Percentiles rank a stretch among this genome's conserved stretches.
phyloP scores from a whole-genome alignment of 306 rosid species.

The Trifolium repens region DNA sequence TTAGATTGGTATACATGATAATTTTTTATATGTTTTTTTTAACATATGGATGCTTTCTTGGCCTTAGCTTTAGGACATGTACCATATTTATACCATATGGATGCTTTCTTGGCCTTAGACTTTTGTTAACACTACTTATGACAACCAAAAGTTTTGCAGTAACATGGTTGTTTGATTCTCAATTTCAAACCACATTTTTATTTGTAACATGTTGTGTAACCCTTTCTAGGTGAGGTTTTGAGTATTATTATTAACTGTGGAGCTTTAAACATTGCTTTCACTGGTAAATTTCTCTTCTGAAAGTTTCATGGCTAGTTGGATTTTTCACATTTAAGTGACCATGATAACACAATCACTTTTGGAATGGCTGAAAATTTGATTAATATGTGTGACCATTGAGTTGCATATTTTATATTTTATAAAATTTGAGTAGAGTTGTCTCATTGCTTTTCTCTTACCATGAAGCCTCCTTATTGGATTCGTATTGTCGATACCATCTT shows the following conservation, averaged over 20 bases:
- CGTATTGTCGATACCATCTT: too few species aligned
- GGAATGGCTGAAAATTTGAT: too few species aligned
- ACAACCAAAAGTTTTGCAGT: constrained; percentile 43
- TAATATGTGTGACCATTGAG: too few species aligned
- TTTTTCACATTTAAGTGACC: too few species aligned
- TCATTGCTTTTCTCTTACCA: too few species aligned
- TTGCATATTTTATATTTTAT: too few species aligned
- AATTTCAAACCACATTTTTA: constrained; percentile 31
- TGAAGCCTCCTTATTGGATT: too few species aligned
- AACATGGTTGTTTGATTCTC: constrained; percentile 34
- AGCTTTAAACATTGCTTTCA: constrained; percentile 28
- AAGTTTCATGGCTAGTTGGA: constrained; percentile 5
- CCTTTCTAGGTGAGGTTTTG: constrained; percentile 28
- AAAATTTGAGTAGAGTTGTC: too few species aligned
- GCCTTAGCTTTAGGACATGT: constrained; percentile 54
- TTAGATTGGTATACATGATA: constrained; percentile 43
- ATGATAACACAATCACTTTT: too few species aligned
- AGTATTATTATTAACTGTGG: constrained; percentile 30
- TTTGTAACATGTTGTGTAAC: constrained; percentile 34
- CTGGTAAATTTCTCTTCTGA: not conserved
- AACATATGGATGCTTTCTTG: too few species aligned
- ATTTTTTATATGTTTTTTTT: constrained; percentile 37
- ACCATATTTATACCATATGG: constrained; percentile 49
- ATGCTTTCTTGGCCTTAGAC: constrained; percentile 41
- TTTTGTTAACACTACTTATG: constrained; percentile 21